phyloP scores from a whole-genome alignment of 2,329 filamentous ascomycete species.

The Zasmidium angulare region DNA sequence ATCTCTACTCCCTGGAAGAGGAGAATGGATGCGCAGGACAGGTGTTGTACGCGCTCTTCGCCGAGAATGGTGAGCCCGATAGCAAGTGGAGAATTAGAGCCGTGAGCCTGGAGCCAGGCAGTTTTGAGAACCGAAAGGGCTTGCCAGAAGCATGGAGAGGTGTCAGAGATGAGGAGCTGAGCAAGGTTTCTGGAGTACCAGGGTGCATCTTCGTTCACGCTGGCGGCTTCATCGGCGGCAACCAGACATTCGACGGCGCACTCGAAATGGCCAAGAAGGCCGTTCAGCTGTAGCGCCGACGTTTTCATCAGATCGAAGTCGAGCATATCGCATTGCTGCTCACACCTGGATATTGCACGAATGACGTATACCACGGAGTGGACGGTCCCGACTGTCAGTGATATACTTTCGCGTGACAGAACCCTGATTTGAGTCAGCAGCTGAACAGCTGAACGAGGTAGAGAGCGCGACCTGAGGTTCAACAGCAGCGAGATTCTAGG shows the following conservation, averaged over 20 bases:
- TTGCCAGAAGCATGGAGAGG: slow-evolving; percentile 91
- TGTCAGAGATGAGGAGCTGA: slow-evolving; percentile 80
- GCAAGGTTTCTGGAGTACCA: slow-evolving; percentile 65
- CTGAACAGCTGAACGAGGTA: background rate
- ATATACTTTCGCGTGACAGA: background rate
- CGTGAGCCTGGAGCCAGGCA: slow-evolving; percentile 80
- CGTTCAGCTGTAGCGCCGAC: slow-evolving; percentile 45
- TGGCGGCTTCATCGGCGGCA: slow-evolving; percentile 92
- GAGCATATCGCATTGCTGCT: background rate
- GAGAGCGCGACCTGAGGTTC: too few relatives aligned
- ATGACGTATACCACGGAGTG: too few relatives aligned
- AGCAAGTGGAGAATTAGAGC: slow-evolving; percentile 92
- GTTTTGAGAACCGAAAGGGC: slow-evolving; percentile 88
- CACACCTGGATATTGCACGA: background rate
- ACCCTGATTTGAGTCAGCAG: background rate
- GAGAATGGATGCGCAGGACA: slow-evolving; percentile 49
- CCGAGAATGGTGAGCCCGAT: slow-evolving; percentile 71
- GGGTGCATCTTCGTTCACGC: slow-evolving; percentile 93
- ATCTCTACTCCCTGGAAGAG: slow-evolving; percentile 83
- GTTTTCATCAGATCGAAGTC: background rate
- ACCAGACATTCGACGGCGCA: slow-evolving; percentile 85
- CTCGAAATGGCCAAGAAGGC: slow-evolving; percentile 82
- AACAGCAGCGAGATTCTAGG: too few relatives aligned
- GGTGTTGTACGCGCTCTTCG: slow-evolving; percentile 86
- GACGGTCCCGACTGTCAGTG: too few relatives aligned